Evolutionary conservation across 2,329 filamentous ascomycete species (phyloP), one percentile per base, ranked within the genome.

Genomic region (Bipolaris bicolor): DNA sequence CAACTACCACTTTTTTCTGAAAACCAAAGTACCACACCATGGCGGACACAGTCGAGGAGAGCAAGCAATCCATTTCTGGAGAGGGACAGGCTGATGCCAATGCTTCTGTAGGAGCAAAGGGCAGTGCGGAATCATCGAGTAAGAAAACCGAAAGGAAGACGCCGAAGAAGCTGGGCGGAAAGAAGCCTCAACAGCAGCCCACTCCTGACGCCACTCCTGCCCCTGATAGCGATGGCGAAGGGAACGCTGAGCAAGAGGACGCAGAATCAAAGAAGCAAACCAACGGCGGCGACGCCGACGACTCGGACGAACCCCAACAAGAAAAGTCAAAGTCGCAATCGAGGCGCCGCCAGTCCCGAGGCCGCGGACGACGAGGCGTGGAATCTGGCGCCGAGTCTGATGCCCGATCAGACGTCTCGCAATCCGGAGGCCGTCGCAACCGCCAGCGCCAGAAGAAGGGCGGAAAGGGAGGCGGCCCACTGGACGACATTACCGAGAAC

Each of bases 401-500:
- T 60, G 76, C 82, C 5, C 81, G 83, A 65, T 82, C 80, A 66
- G 82, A 86, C 61, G 80, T 83, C 55, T 84, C 82, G 56, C 76
- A 78, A 29, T 71, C 78, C 39, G 82, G 82, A 59, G 84, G 84
- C 55, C 83, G 84, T 60, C 82, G 83, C 62, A 84, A 85, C 67
- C 78, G 83, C 62, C 83, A 85, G 66, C 71, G 77, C 62, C 72
- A 75, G 58, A 79, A 82, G 74, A 82, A 83, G 72, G 73, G 77
- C 52, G 76, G 79, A 57, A 77, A 77, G 31, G 76, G 78, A 46
- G 76, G 76, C 49, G 80, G 82, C 9, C 82, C 82, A 1, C 80
- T 87, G 2, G 83, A 81, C 54, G 81, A 81, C 60, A 84, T 86
- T 57, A 82, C 82, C 55, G 85, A 88, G 68, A 74, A 79, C 49